phyloP scores from a whole-genome alignment of 345 rosid species.

The Reutealis trisperma region DNA sequence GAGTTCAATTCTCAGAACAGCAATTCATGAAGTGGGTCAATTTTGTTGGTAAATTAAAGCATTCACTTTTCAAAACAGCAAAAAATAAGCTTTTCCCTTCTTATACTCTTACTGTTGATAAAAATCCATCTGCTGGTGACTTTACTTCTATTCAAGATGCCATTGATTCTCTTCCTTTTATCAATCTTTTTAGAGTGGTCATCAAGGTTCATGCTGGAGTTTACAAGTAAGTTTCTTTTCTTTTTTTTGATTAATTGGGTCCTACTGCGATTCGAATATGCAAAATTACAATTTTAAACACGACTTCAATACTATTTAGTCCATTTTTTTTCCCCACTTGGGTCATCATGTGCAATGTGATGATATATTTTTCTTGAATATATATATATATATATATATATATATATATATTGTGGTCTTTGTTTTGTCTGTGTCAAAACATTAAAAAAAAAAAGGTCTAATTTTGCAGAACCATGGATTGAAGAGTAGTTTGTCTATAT shows the following conservation, averaged over 20 bases:
- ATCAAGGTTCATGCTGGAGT: slow-evolving; percentile 94
- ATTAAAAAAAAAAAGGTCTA: slow-evolving; percentile 8
- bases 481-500: slow-evolving; percentile 28
- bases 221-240: slow-evolving; percentile 64
- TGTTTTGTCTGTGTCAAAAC: slow-evolving; percentile 14
- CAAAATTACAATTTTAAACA: too few species aligned
- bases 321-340: background rate
- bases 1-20: slow-evolving; percentile 62
- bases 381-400: too few species aligned
- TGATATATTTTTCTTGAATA: too few species aligned
- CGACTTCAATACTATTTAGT: too few species aligned
- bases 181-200: slow-evolving; percentile 81
- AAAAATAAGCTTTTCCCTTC: slow-evolving; percentile 92
- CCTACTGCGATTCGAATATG: too few species aligned
- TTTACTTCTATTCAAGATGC: slow-evolving; percentile 90
- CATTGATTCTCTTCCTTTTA: slow-evolving; percentile 82
- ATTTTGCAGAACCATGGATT: slow-evolving; percentile 21
- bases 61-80: slow-evolving; percentile 70
- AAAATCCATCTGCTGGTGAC: slow-evolving; percentile 66
- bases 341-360: background rate
- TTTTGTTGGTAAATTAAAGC: slow-evolving; percentile 78
- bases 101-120: slow-evolving; percentile 56
- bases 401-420: too few species aligned
- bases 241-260: background rate
- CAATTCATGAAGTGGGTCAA: slow-evolving; percentile 94